Evolutionary conservation across 176 grass and related monocot species (phyloP).

Genomic region (Ananas comosus): DNA sequence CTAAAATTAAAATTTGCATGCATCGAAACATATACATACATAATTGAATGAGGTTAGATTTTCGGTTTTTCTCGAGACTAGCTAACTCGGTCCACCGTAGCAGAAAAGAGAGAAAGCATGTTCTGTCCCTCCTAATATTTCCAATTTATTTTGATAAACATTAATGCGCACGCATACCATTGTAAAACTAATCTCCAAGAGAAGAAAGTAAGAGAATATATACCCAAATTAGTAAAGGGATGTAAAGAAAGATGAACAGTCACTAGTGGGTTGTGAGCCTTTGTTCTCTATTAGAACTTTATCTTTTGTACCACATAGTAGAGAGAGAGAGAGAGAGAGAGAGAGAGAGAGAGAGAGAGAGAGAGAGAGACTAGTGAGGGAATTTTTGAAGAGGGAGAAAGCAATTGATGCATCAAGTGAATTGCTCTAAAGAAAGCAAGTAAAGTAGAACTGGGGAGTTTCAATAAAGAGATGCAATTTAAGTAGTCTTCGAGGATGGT

Average conservation of each 20-base stretch:
- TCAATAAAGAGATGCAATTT: conserved; percentile 1
- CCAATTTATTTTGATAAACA: too few relatives aligned
- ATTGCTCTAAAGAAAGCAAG: background rate
- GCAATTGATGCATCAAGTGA: conserved; percentile 1
- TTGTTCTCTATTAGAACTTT: conserved; percentile 2
- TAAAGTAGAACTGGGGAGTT: conserved; percentile 5
- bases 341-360: too few relatives aligned
- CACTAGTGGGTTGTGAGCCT: background rate
- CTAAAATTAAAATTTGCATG: too few relatives aligned
- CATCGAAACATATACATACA: too few relatives aligned
- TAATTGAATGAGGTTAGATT: too few relatives aligned
- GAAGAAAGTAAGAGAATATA: too few relatives aligned
- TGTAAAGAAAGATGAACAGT: background rate
- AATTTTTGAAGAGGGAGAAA: background rate
- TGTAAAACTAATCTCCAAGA: too few relatives aligned
- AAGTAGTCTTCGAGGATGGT: conserved; percentile 18
- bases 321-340: background rate
- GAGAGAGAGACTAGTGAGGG: background rate
- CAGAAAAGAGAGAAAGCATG: too few relatives aligned
- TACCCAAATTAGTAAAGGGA: background rate
- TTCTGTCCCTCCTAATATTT: too few relatives aligned
- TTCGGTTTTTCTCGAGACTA: too few relatives aligned
- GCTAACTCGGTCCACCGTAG: too few relatives aligned
- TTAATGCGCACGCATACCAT: too few relatives aligned
- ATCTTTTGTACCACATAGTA: background rate